These are phyloP conservation scores for Candida lessepsii DNA, from an alignment of 805 yeast genomes.

Conservation along the genomic window DNA sequence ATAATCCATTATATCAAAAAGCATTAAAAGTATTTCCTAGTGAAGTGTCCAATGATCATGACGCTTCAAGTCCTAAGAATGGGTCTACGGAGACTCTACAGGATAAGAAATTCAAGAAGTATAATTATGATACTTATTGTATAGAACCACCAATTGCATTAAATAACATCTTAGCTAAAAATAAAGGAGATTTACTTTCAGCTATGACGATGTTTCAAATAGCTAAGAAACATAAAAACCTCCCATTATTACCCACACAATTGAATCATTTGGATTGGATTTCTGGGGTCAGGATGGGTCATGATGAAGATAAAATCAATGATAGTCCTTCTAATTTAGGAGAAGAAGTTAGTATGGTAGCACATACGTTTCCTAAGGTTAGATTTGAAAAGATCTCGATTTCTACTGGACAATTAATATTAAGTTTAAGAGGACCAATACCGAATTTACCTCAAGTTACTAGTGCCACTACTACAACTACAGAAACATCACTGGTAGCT, in stretches of 20 bases:
- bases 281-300: conserved; percentile 83
- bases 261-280: conserved; percentile 84
- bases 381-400: conserved; percentile 86
- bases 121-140: conserved; percentile 34
- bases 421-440: conserved; percentile 69
- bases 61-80: not conserved
- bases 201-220: conserved; percentile 36
- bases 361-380: conserved; percentile 84
- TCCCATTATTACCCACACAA: conserved; percentile 23
- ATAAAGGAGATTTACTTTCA: conserved; percentile 35
- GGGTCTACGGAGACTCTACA: not conserved
- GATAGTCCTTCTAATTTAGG: conserved; percentile 66
- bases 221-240: conserved; percentile 29
- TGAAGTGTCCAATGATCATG: conserved; percentile 15
- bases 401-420: conserved; percentile 72
- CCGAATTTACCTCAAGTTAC: conserved; percentile 14
- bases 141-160: conserved; percentile 36
- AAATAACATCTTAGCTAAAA: conserved; percentile 29
- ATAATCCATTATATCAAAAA: conserved; percentile 34
- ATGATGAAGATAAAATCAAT: conserved; percentile 23
- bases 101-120: conserved; percentile 8
- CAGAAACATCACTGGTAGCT: not conserved
- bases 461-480: not conserved
- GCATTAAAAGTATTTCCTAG: conserved; percentile 19
- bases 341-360: conserved; percentile 86